These are phyloP conservation scores for Rubus parviflorus DNA, from an alignment of 306 rosid species.

Conservation along the genomic window DNA sequence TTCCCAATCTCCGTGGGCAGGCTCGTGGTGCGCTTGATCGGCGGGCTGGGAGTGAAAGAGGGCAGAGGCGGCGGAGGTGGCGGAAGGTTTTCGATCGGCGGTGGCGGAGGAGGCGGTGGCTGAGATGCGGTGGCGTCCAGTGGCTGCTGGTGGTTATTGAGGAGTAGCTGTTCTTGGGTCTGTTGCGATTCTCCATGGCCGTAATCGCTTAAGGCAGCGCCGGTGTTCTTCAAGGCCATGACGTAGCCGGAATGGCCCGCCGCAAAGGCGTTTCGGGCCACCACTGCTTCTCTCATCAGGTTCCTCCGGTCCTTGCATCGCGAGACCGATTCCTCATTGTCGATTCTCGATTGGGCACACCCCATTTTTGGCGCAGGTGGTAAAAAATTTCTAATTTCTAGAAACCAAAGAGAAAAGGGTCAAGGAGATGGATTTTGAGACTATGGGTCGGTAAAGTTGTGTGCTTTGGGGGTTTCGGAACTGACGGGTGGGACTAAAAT, in stretches of 20 bases:
- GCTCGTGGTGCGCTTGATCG: constrained; percentile 53
- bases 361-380: constrained; percentile 47
- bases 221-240: constrained; percentile 68
- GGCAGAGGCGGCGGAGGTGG: constrained; percentile 81
- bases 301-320: constrained; percentile 74
- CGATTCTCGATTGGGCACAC: constrained; percentile 81
- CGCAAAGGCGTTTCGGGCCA: constrained; percentile 79
- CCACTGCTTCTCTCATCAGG: constrained; percentile 70
- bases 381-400: too few species aligned
- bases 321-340: constrained; percentile 77
- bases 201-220: constrained; percentile 82
- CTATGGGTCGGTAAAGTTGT: neutral
- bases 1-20: constrained; percentile 42
- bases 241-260: constrained; percentile 79
- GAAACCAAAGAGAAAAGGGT: neutral
- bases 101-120: constrained; percentile 63
- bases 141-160: constrained; percentile 28
- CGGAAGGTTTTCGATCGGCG: constrained; percentile 42
- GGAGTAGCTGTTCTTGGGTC: constrained; percentile 27
- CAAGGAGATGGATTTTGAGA: neutral
- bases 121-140: constrained; percentile 24
- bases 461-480: constrained; percentile 4
- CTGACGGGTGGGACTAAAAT: constrained; percentile 12
- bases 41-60: constrained; percentile 59
- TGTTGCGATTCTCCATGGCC: constrained; percentile 68